Evolutionary conservation across 2,329 filamentous ascomycete species (phyloP), one percentile per base, ranked within the genome.

Genomic region (Rugonectria rugulosa): DNA sequence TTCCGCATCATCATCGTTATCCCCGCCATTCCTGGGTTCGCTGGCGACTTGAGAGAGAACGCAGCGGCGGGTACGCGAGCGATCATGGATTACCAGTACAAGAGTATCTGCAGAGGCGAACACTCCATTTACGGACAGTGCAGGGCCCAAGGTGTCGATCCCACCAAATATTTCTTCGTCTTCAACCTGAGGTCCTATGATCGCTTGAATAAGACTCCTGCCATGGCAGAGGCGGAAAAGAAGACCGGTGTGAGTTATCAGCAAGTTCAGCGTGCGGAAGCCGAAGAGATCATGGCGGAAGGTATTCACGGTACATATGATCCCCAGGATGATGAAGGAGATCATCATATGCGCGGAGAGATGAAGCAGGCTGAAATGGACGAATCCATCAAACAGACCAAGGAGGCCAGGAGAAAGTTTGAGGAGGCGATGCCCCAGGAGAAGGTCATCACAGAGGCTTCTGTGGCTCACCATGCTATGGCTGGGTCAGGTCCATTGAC

Each of bases 61-160:
- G 92, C 90, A 17, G 94, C 94, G 0, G 85, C 86, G 1, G 94
- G 94, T 9, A 98, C 94, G 0, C 78, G 92, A 43, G 94, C 93
- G 10, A 99, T 98, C 68, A 98, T 99, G 92, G 93, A 98, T 71
- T 98, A 97, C 69, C 95, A 98, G 71, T 99, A 95, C 80, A 96
- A 96, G 75, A 96, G 92, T 0, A 96, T 99, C 62, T 91, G 89
- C 68, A 88, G 95, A 38, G 95, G 95, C 6, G 89, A 96, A 61
- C 81, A 98, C 70, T 97, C 92, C 5, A 98, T 99, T 47, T 95
- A 90, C 65, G 92, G 85, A 32, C 88, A 90, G 69, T 86, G 97
- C 53, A 75, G 74, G 38, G 85, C 84, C 6, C 80, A 90, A 59
- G 92, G 90, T 2, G 84, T 95, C 2, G 87, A 97, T 65, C 92